Evolutionary conservation across 2,329 filamentous ascomycete genomes (phyloP), one percentile per base, ranked within the genome.

Genomic region (Botryosphaeria agaves): DNA sequence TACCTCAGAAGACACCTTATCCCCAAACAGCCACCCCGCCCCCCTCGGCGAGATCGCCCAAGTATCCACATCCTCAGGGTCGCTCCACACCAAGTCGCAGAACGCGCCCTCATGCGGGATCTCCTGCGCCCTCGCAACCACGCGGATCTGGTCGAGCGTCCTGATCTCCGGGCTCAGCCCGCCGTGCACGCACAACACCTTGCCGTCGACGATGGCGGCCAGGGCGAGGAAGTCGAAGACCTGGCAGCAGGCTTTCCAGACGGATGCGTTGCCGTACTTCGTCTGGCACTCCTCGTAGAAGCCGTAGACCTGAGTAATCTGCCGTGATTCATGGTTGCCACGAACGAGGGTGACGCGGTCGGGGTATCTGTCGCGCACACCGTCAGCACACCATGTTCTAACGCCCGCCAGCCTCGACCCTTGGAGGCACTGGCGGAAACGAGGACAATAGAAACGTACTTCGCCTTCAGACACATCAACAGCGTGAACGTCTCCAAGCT

Each of bases 221-320:
- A 81, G 63, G 12, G 76, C 75, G 39, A 82, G 69, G 48, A 79
- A 82, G 51, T 82, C 76, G 45, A 82, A 82, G 26, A 82, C 72
- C 51, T 81, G 76, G 43, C 76, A 81, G 51, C 77, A 81, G 30
- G 74, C 76, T 53, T 81, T 81, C 76, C 76, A 82, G 32, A 82
- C 76, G 18, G 73, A 77, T 5, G 76, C 76, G 50, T 80, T 81
- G 36, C 76, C 76, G 44, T 82, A 82, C 48, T 82, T 82, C 41
- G 75, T 72, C 41, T 78, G 66, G 46, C 76, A 82, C 47, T 82
- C 76, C 46, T 81, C 76, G 52, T 81, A 81, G 52, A 82, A 82
- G 18, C 76, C 76, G 48, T 82, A 82, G 9, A 81, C 76, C 47
- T 80, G 75, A 9, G 76, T 82, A 42, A 82, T 81, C 49, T 81